Evolutionary conservation across 129 eudicot genomes (phyloP).

Genomic region (Flaveria trinervia): DNA sequence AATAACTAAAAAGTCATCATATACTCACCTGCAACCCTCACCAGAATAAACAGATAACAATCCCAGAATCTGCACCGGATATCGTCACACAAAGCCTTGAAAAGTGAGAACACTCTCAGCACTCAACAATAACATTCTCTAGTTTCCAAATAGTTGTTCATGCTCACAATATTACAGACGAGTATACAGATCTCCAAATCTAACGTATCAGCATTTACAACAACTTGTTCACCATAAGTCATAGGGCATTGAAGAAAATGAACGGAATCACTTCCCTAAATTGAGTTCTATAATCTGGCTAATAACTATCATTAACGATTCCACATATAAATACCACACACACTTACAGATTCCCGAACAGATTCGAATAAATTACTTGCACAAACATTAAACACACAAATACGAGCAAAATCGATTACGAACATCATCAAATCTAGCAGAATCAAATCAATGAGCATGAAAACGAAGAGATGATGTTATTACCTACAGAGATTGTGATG

Average conservation of each 20-base stretch:
- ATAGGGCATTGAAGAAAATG: conserved; percentile 1
- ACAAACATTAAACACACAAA: conserved; percentile 7
- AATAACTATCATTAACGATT: conserved; percentile 2
- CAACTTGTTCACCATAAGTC: conserved; percentile 9
- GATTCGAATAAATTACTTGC: conserved; percentile 1
- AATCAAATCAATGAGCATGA: neutral
- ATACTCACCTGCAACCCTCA: conserved; percentile 7
- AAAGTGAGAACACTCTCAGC: conserved; percentile 4
- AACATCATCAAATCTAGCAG: neutral
- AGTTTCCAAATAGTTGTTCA: neutral
- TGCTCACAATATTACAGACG: neutral
- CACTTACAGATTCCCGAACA: neutral
- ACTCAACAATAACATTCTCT: conserved; percentile 4
- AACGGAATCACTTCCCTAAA: conserved; percentile 6
- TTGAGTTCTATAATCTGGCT: neutral
- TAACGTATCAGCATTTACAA: neutral
- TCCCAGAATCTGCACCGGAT: neutral
- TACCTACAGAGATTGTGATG: conserved; percentile 17
- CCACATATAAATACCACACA: neutral
- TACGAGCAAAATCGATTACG: neutral
- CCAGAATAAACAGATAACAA: neutral
- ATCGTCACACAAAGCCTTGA: conserved; percentile 7
- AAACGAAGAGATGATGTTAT: neutral
- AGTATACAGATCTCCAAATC: conserved; percentile 18
- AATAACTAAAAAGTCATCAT: neutral